These are phyloP conservation scores for Aspergillus sp. DNA, from an alignment of 2,329 filamentous ascomycete genomes.

Conservation along the genomic window DNA sequence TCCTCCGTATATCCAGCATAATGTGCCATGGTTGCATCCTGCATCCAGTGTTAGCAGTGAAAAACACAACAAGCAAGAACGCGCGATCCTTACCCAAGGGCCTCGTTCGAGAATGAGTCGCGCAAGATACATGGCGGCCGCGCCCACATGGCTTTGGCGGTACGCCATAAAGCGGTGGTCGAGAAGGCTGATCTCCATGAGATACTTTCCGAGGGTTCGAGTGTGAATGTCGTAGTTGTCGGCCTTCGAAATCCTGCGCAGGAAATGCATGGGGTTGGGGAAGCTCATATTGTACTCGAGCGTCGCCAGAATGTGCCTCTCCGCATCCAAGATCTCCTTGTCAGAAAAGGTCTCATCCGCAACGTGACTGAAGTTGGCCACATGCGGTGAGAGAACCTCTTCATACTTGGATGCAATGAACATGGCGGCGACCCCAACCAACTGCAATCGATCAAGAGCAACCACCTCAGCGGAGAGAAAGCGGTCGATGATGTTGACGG, in stretches of 20 bases:
- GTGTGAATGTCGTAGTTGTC: slow-evolving; percentile 99
- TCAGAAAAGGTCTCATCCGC: slow-evolving; percentile 95
- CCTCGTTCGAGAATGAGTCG: slow-evolving; percentile 84
- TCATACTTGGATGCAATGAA: slow-evolving; percentile 99
- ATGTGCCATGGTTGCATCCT: slow-evolving; percentile 77
- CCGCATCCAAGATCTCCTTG: slow-evolving; percentile 91
- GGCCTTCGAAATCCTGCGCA: slow-evolving; percentile 95
- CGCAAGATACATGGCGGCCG: slow-evolving; percentile 88
- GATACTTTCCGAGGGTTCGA: slow-evolving; percentile 91
- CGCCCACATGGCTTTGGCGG: slow-evolving; percentile 80
- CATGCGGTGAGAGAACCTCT: slow-evolving; percentile 92
- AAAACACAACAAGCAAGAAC: not conserved
- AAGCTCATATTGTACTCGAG: slow-evolving; percentile 97
- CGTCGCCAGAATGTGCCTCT: slow-evolving; percentile 83
- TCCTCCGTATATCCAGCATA: slow-evolving; percentile 91
- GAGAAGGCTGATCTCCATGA: slow-evolving; percentile 92
- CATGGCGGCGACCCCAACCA: slow-evolving; percentile 97
- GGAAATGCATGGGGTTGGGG: slow-evolving; percentile 99
- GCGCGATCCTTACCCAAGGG: slow-evolving; percentile 64
- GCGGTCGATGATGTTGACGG: slow-evolving; percentile 96
- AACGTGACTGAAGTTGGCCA: slow-evolving; percentile 93
- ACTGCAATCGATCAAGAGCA: slow-evolving; percentile 86
- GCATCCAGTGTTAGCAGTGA: slow-evolving; percentile 11
- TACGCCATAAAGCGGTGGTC: slow-evolving; percentile 90
- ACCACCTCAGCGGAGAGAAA: slow-evolving; percentile 95